Percentiles rank a stretch among this genome's conserved stretches.
Evolutionary conservation across 2,329 filamentous ascomycete genomes (phyloP).

Genomic region (Sodiomyces alkalinus): DNA sequence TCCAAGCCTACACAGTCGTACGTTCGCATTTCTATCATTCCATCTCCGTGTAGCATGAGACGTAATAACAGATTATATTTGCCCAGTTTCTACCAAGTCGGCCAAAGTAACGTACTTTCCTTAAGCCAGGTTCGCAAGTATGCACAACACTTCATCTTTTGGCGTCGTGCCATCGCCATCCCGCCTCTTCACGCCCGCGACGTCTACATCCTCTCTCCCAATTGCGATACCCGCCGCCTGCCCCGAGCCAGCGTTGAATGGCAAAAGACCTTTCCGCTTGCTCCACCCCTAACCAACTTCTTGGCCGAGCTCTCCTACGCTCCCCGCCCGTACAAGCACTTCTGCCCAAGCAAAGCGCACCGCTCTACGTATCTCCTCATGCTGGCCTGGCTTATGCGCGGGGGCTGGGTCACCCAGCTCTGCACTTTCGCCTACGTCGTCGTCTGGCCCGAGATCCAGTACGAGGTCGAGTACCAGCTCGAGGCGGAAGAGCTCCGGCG

Average conservation of each 20-base stretch:
- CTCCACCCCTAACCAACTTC: slow-evolving; percentile 74
- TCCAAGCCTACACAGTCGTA: slow-evolving; percentile 53
- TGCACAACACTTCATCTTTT: slow-evolving; percentile 88
- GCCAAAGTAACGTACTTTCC: slow-evolving; percentile 55
- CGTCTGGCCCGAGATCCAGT: slow-evolving; percentile 68
- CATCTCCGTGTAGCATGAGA: too few species aligned
- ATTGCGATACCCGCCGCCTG: slow-evolving; percentile 63
- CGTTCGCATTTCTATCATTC: too few species aligned
- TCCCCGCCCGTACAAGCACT: slow-evolving; percentile 67
- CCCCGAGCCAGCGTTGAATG: slow-evolving; percentile 56
- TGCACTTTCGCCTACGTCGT: slow-evolving; percentile 84
- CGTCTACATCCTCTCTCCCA: slow-evolving; percentile 81
- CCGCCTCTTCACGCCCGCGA: slow-evolving; percentile 81
- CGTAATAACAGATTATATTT: too few species aligned
- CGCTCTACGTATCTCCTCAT: slow-evolving; percentile 80
- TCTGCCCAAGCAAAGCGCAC: slow-evolving; percentile 79
- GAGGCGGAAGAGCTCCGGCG: slow-evolving; percentile 45
- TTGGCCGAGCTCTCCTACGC: slow-evolving; percentile 68
- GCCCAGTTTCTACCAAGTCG: slow-evolving; percentile 48
- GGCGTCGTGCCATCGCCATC: slow-evolving; percentile 83
- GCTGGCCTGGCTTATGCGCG: slow-evolving; percentile 81
- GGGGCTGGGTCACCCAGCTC: slow-evolving; percentile 87
- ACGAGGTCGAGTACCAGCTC: slow-evolving; percentile 59
- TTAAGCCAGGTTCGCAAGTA: slow-evolving; percentile 73
- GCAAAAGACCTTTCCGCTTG: slow-evolving; percentile 63